Conservation (phyloP, 2,329 filamentous ascomycete genomes). For the Blastomyces parvus region DNA sequence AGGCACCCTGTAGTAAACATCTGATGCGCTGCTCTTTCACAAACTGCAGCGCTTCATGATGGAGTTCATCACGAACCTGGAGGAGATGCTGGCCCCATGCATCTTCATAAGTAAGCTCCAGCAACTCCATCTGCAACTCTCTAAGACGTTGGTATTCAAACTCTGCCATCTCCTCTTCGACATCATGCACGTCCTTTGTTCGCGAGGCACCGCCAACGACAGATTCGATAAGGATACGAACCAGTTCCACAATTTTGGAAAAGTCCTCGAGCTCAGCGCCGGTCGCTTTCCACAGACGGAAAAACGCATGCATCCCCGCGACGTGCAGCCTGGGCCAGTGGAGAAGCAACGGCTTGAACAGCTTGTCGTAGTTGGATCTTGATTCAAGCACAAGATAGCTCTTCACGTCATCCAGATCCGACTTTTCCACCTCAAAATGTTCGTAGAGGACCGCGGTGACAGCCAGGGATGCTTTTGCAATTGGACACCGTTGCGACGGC, state of each 20-base stretch:
- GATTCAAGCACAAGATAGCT: constrained; percentile 66
- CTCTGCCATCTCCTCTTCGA: constrained; percentile 80
- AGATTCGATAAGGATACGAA: constrained; percentile 81
- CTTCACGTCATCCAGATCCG: constrained; percentile 68
- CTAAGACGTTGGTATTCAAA: constrained; percentile 71
- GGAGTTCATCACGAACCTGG: constrained; percentile 83
- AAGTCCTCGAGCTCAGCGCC: constrained; percentile 80
- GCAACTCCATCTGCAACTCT: constrained; percentile 83
- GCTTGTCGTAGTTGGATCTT: constrained; percentile 67
- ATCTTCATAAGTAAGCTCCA: constrained; percentile 86
- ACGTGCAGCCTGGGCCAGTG: constrained; percentile 91
- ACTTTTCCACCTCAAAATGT: constrained; percentile 86
- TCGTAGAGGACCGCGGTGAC: constrained; percentile 86
- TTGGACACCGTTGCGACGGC: constrained; percentile 64
- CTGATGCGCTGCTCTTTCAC: constrained; percentile 94
- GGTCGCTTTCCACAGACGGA: constrained; percentile 86
- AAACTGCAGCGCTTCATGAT: constrained; percentile 86
- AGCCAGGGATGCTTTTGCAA: constrained; percentile 76
- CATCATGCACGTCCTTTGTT: constrained; percentile 72
- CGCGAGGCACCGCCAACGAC: constrained; percentile 74
- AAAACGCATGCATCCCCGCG: constrained; percentile 74
- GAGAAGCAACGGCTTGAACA: constrained; percentile 77
- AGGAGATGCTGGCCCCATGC: constrained; percentile 85
- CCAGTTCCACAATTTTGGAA: constrained; percentile 82
- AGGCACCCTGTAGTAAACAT: constrained; percentile 77